Conservation (phyloP, 371 early-diverging fungal species). For the Rhizopus delemar region DNA sequence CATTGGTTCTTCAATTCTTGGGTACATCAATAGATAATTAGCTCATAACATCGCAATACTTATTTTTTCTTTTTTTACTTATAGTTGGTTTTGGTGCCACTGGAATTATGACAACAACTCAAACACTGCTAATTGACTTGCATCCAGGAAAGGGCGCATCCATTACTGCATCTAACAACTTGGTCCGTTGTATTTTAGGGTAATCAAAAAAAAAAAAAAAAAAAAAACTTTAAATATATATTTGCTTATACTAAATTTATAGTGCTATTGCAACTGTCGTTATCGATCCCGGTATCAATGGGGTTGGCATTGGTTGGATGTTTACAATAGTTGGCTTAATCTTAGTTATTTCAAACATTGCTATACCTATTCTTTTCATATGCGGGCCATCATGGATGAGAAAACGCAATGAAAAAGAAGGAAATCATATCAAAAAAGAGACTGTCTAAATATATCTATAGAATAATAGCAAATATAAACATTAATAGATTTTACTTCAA, state of each 20-base stretch:
- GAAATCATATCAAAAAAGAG: too few relatives aligned
- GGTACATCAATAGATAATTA: constrained; percentile 17
- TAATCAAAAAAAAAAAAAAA: constrained; percentile 1
- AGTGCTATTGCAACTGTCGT: constrained; percentile 19
- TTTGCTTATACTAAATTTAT: not conserved
- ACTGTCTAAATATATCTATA: too few relatives aligned
- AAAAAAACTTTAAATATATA: too few relatives aligned
- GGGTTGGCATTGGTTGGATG: constrained; percentile 28
- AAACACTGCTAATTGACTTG: constrained; percentile 38
- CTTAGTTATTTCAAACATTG: constrained; percentile 5
- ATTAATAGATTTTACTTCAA: too few relatives aligned
- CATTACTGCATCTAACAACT: constrained; percentile 43
- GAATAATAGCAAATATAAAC: too few relatives aligned
- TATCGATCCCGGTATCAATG: constrained; percentile 30
- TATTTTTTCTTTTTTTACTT: not conserved
- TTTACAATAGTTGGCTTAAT: constrained; percentile 18
- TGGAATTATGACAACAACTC: constrained; percentile 22
- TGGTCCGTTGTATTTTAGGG: constrained; percentile 42
- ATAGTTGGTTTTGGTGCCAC: constrained; percentile 24
- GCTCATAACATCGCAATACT: not conserved
- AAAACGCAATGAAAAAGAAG: constrained; percentile 14
- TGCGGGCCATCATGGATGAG: constrained; percentile 28
- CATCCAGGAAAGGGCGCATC: constrained; percentile 44
- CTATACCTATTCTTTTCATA: constrained; percentile 18
- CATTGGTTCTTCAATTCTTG: constrained; percentile 32